phyloP scores from a whole-genome alignment of 2,329 filamentous ascomycete genomes.

The Xylariaceae sp. region DNA sequence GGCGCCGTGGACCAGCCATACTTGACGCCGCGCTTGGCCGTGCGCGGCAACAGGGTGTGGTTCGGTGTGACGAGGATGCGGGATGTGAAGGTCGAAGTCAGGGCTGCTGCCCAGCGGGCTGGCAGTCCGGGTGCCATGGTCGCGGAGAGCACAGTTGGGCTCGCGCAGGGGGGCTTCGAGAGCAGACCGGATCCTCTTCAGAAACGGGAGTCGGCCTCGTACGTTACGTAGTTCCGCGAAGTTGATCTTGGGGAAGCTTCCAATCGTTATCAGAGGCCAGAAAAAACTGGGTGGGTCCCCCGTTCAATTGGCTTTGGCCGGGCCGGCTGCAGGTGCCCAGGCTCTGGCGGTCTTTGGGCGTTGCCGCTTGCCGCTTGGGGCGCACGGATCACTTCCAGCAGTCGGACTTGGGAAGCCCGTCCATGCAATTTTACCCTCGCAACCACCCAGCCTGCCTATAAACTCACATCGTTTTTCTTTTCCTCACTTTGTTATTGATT shows the following conservation, averaged over 20 bases:
- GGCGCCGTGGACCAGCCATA: slow-evolving; percentile 58
- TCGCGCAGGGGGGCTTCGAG: neutral
- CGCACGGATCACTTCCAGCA: neutral
- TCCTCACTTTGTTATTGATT: neutral
- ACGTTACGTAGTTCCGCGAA: neutral
- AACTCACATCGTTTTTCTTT: neutral
- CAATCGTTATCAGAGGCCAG: slow-evolving; percentile 7
- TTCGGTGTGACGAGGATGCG: slow-evolving; percentile 31
- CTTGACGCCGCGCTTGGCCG: slow-evolving; percentile 46
- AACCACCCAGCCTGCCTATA: neutral
- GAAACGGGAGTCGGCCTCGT: neutral
- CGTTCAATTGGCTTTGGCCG: too few relatives aligned
- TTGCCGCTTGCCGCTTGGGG: neutral
- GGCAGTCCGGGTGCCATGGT: slow-evolving; percentile 44
- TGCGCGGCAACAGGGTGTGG: slow-evolving; percentile 42
- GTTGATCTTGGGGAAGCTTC: slow-evolving; percentile 9
- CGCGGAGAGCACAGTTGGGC: slow-evolving; percentile 23
- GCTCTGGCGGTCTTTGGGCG: too few relatives aligned
- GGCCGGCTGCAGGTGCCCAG: too few relatives aligned
- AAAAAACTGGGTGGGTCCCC: slow-evolving; percentile 24
- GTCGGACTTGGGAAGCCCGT: neutral
- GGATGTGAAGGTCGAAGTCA: slow-evolving; percentile 28
- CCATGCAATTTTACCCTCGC: neutral
- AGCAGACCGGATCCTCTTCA: too few relatives aligned
- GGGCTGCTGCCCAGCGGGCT: slow-evolving; percentile 41